Percentiles rank a stretch among this genome's conserved stretches.
Evolutionary conservation across 768 basidiomycete genomes (phyloP).

Genomic region (Lactifluus pinguis): DNA sequence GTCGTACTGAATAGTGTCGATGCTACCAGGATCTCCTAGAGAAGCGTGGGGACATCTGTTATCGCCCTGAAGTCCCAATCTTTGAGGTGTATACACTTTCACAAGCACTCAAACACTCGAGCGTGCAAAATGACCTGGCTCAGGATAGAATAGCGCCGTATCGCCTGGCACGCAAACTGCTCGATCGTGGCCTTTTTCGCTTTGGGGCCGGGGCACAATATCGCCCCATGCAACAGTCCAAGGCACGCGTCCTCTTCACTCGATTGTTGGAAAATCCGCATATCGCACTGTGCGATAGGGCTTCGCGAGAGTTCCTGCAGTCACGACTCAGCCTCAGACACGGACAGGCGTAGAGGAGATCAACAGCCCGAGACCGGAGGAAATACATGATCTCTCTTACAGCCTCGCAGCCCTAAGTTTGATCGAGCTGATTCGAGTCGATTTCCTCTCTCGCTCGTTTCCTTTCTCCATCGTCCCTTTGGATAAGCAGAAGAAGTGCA

Average conservation of each 20-base stretch:
- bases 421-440: no score
- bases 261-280: not conserved
- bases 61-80: not conserved
- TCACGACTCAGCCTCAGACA: no score
- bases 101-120: no score
- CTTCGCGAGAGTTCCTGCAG: no score
- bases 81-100: not conserved
- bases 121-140: not conserved
- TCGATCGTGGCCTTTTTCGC: not conserved
- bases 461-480: no score
- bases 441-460: no score
- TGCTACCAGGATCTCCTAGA: conserved; percentile 42
- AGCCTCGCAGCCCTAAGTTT: no score
- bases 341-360: no score
- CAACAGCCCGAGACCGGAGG: no score
- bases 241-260: not conserved
- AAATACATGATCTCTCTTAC: no score
- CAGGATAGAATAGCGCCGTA: not conserved
- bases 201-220: not conserved
- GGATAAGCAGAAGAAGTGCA: no score
- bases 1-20: conserved; percentile 40
- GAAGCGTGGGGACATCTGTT: conserved; percentile 34
- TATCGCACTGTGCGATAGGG: no score
- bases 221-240: not conserved
- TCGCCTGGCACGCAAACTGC: not conserved